These are phyloP conservation scores for Claviceps digitariae DNA, from an alignment of 2,329 filamentous ascomycete species.

Conservation along the genomic window DNA sequence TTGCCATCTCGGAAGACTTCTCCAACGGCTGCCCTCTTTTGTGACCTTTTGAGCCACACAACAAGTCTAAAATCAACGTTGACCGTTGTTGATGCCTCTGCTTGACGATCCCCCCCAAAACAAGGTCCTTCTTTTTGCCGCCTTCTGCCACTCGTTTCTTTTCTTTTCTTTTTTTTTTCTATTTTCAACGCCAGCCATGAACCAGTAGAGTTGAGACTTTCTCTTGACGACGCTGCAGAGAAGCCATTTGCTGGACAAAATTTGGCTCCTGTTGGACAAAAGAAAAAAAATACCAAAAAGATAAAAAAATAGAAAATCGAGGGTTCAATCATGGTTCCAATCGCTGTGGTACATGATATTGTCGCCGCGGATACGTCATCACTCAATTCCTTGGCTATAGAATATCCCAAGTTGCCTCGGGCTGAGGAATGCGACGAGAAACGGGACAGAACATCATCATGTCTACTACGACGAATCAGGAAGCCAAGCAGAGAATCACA, in stretches of 20 bases:
- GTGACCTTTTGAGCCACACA: neutral
- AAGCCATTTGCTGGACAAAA: neutral
- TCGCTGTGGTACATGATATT: neutral
- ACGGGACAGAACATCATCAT: neutral
- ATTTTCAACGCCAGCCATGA: neutral
- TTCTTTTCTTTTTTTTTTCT: neutral
- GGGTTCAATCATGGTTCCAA: constrained; percentile 1
- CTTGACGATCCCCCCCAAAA: no score
- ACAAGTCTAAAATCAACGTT: neutral
- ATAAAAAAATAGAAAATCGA: neutral
- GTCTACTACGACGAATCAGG: neutral
- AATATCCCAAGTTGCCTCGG: constrained; percentile 1
- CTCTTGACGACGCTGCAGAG: neutral
- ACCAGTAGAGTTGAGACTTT: neutral
- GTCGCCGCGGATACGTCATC: neutral
- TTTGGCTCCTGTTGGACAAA: neutral
- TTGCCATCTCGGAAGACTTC: neutral
- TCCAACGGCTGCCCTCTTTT: neutral
- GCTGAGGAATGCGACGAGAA: neutral
- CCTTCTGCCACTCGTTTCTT: no score
- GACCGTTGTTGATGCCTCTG: neutral
- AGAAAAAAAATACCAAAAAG: no score
- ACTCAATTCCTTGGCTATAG: neutral
- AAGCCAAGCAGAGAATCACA: neutral
- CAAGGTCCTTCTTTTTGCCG: no score